These are phyloP conservation scores for Phytophthora melonis DNA, from an alignment of 352 stramenopile genomes.

Conservation along the genomic window DNA sequence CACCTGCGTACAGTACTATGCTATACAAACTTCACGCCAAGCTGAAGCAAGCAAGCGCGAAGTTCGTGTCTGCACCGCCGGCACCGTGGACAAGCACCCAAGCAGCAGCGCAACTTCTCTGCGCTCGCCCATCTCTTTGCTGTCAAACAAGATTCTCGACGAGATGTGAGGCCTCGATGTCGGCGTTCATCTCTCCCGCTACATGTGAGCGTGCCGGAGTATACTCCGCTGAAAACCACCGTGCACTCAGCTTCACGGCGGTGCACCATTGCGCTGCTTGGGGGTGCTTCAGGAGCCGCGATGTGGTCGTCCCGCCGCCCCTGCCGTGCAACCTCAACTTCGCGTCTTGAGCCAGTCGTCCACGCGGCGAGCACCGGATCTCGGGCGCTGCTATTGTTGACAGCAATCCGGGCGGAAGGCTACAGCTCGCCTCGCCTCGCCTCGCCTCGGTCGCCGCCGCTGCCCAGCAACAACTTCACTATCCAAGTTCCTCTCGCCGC, in stretches of 20 bases:
- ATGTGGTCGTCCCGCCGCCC: neutral
- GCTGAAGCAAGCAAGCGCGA: neutral
- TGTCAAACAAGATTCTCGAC: conserved; percentile 7
- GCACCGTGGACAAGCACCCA: conserved; percentile 1
- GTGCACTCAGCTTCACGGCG: neutral
- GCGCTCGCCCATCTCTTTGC: conserved; percentile 6
- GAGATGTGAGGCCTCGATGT: neutral
- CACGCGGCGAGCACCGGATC: conserved; percentile 1
- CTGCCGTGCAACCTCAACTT: conserved; percentile 13
- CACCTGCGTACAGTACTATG: neutral
- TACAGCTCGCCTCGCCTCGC: neutral
- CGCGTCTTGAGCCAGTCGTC: neutral
- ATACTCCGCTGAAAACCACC: neutral
- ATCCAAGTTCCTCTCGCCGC: conserved; percentile 8
- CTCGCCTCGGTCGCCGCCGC: neutral
- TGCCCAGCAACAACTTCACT: conserved; percentile 7
- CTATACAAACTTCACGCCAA: neutral
- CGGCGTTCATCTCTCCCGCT: neutral
- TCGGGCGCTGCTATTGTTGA: conserved; percentile 22
- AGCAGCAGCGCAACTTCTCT: neutral
- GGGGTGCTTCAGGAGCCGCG: neutral
- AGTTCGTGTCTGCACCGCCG: conserved; percentile 3
- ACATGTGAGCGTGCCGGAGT: conserved; percentile 5
- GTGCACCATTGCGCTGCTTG: neutral
- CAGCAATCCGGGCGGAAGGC: conserved; percentile 1